Conservation (phyloP, 1,139 yeast species). For the Petasospora fabianii region DNA sequence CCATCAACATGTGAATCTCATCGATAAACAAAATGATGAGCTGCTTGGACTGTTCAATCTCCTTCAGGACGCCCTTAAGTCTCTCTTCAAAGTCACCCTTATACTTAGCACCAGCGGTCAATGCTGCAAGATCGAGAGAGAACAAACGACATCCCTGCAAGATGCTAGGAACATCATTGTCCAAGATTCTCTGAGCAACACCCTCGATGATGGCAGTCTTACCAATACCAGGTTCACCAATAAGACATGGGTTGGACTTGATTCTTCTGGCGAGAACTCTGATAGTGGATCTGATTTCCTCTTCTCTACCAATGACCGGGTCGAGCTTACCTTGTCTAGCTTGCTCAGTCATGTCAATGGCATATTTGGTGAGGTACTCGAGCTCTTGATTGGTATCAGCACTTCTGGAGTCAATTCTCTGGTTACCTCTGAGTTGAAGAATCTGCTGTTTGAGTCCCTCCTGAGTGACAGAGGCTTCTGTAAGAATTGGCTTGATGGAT, state of each 20-base stretch:
- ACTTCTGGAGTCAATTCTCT: constrained; percentile 86
- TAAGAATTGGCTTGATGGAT: constrained; percentile 66
- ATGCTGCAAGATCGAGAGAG: constrained; percentile 90
- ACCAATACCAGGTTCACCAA: constrained; percentile 99
- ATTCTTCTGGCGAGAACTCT: constrained; percentile 93
- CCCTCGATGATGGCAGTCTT: constrained; percentile 98
- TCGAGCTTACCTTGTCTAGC: constrained; percentile 94
- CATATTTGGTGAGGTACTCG: constrained; percentile 86
- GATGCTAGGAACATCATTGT: constrained; percentile 90
- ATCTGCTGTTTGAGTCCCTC: constrained; percentile 79
- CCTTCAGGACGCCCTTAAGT: constrained; percentile 91
- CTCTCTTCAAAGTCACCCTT: constrained; percentile 99
- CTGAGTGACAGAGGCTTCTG: constrained; percentile 64
- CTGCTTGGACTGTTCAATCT: constrained; percentile 82
- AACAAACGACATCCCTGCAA: constrained; percentile 76
- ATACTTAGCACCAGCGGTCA: constrained; percentile 97
- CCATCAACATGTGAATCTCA: constrained; percentile 99
- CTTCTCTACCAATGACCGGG: constrained; percentile 98
- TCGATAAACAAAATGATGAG: constrained; percentile 89
- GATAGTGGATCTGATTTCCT: constrained; percentile 92
- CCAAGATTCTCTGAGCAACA: constrained; percentile 94
- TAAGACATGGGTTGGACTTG: constrained; percentile 91
- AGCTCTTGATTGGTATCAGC: constrained; percentile 86
- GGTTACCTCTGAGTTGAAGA: constrained; percentile 83
- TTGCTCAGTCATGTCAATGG: constrained; percentile 86